phyloP scores from a whole-genome alignment of 768 basidiomycete genomes.

The Antrodiella citrinella region DNA sequence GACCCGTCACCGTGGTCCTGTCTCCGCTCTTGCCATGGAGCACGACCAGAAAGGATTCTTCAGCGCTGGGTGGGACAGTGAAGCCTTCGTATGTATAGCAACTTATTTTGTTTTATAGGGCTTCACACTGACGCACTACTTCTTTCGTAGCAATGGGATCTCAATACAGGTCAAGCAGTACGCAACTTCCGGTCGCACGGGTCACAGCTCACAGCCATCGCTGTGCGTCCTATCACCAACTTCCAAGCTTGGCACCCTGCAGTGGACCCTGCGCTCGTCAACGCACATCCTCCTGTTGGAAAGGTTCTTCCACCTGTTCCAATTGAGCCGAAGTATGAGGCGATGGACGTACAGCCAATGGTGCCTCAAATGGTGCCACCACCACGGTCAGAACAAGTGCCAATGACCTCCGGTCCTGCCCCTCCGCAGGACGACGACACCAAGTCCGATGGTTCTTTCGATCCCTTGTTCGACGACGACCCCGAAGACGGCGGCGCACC shows the following conservation, averaged over 20 bases:
- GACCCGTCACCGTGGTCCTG: conserved; percentile 68
- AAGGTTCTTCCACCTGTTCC: background rate
- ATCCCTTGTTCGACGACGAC: conserved; percentile 88
- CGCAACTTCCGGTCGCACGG: conserved; percentile 77
- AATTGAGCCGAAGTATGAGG: background rate
- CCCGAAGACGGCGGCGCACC: conserved; percentile 42
- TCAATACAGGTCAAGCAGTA: conserved; percentile 78
- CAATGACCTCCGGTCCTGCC: background rate
- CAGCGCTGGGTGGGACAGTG: conserved; percentile 93
- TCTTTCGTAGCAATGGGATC: conserved; percentile 83
- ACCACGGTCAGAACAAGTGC: conserved; percentile 19
- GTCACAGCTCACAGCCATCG: conserved; percentile 76
- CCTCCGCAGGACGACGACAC: conserved; percentile 42
- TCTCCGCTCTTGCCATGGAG: conserved; percentile 78
- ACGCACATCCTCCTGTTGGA: background rate
- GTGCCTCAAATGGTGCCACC: conserved; percentile 15
- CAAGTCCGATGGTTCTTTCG: conserved; percentile 75
- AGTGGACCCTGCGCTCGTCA: conserved; percentile 11
- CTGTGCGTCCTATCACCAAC: conserved; percentile 68
- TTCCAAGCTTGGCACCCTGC: no score
- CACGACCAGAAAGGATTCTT: conserved; percentile 81
- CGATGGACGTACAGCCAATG: background rate
- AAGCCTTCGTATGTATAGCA: conserved; percentile 71
- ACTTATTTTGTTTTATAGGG: no score
- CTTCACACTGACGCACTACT: no score